Evolutionary conservation across 352 stramenopile species (phyloP).

Genomic region (Pythium rishiriense): DNA sequence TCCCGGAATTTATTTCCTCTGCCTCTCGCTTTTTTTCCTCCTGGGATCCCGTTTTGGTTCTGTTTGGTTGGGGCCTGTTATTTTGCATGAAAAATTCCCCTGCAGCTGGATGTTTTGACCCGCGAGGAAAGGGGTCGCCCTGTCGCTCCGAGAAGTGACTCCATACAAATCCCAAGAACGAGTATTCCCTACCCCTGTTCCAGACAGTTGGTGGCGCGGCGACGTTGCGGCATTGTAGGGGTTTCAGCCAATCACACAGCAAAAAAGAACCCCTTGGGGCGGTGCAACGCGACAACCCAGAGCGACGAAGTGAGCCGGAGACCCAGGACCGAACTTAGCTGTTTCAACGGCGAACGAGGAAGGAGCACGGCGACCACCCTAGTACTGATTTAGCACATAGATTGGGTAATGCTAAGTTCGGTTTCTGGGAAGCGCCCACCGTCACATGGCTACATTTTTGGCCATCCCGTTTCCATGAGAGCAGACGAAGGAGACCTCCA

Average conservation of each 20-base stretch:
- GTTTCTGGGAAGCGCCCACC: background rate
- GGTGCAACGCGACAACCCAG: constrained; percentile 19
- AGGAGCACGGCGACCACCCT: too few relatives aligned
- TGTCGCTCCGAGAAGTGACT: constrained; percentile 29
- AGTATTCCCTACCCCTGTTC: constrained; percentile 12
- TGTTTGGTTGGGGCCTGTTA: background rate
- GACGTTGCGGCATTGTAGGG: constrained; percentile 3
- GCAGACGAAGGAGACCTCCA: constrained; percentile 5
- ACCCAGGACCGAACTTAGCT: constrained; percentile 23
- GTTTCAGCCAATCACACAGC: constrained; percentile 25
- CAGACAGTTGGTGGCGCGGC: constrained; percentile 16
- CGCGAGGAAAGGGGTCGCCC: constrained; percentile 6
- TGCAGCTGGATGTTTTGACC: constrained; percentile 23
- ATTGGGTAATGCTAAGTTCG: constrained; percentile 13
- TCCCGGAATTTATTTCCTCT: constrained; percentile 18
- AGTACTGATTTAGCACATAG: too few relatives aligned
- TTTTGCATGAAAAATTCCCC: constrained; percentile 20
- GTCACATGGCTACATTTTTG: constrained; percentile 19
- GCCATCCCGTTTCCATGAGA: background rate
- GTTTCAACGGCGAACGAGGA: too few relatives aligned
- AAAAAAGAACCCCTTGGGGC: constrained; percentile 23
- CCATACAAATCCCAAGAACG: constrained; percentile 20
- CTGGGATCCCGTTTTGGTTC: background rate
- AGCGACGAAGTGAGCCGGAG: background rate
- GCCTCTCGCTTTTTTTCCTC: constrained; percentile 8